Conservation (phyloP, 2,329 filamentous ascomycete genomes). For the Capronia americana region DNA sequence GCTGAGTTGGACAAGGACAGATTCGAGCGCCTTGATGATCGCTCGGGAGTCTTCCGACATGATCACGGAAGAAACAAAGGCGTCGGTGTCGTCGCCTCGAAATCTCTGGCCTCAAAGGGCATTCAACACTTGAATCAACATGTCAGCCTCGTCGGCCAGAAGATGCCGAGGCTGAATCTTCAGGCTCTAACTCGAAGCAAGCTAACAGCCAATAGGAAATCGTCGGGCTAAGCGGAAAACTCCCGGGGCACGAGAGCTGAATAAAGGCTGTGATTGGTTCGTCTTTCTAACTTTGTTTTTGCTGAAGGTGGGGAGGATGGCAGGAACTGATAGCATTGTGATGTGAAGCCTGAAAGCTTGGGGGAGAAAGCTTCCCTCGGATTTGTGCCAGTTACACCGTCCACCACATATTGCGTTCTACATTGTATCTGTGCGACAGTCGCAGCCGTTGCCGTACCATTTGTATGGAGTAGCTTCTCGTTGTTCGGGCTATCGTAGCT, state of each 20-base stretch:
- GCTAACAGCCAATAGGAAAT: neutral
- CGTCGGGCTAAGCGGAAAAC: neutral
- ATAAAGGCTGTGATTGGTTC: slow-evolving; percentile 15
- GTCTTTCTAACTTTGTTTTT: slow-evolving; percentile 7
- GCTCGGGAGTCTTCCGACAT: slow-evolving; percentile 37
- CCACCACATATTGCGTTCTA: neutral
- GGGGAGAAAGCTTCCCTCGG: neutral
- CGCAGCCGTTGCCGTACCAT: neutral
- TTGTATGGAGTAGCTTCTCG: slow-evolving; percentile 14
- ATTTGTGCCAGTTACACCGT: neutral
- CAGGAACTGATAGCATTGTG: slow-evolving; percentile 4
- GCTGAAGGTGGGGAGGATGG: slow-evolving; percentile 6
- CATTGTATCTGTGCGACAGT: neutral
- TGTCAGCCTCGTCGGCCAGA: slow-evolving; percentile 6
- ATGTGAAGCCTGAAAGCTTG: neutral
- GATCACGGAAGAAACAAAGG: neutral
- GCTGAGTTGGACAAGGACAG: slow-evolving; percentile 31
- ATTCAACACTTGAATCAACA: too few species aligned
- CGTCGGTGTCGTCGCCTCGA: too few species aligned
- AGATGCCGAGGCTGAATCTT: slow-evolving; percentile 15
- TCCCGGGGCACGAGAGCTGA: slow-evolving; percentile 5
- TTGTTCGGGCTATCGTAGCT: neutral
- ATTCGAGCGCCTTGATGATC: slow-evolving; percentile 35
- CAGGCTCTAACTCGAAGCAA: neutral
- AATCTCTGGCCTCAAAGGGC: too few species aligned